Conservation (phyloP, 192 early-diverging fungal genomes). For the Coemansia umbellata region DNA sequence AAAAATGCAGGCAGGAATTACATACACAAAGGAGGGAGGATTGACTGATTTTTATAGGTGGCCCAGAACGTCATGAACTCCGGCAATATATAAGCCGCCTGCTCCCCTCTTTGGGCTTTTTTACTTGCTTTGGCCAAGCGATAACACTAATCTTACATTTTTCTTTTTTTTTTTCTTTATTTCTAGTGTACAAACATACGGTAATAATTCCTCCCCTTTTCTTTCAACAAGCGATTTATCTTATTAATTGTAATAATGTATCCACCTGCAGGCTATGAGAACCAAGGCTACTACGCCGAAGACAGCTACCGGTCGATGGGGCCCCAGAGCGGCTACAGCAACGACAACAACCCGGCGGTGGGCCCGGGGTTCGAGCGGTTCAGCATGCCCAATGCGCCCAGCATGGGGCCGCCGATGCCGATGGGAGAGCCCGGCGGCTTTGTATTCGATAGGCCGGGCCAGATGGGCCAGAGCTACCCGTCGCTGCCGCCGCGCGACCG, state of each 20-base stretch:
- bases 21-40: no score
- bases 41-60: no score
- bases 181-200: not conserved
- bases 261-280: slow-evolving; percentile 12
- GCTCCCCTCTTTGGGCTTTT: no score
- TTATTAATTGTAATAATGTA: slow-evolving; percentile 8
- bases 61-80: no score
- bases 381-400: slow-evolving; percentile 23
- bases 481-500: not conserved
- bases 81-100: no score
- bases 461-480: no score
- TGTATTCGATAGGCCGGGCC: not conserved
- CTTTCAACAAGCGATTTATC: no score
- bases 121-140: not conserved
- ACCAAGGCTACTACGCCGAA: slow-evolving; percentile 3
- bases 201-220: no score
- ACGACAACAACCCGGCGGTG: slow-evolving; percentile 28
- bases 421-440: slow-evolving; percentile 18
- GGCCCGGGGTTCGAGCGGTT: slow-evolving; percentile 12
- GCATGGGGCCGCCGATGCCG: no score
- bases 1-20: no score
- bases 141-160: not conserved
- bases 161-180: not conserved
- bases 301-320: slow-evolving; percentile 10
- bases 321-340: slow-evolving; percentile 1